These are phyloP conservation scores for Astrocystis sublimbata DNA, from an alignment of 495 filamentous ascomycete genomes.

Conservation along the genomic window DNA sequence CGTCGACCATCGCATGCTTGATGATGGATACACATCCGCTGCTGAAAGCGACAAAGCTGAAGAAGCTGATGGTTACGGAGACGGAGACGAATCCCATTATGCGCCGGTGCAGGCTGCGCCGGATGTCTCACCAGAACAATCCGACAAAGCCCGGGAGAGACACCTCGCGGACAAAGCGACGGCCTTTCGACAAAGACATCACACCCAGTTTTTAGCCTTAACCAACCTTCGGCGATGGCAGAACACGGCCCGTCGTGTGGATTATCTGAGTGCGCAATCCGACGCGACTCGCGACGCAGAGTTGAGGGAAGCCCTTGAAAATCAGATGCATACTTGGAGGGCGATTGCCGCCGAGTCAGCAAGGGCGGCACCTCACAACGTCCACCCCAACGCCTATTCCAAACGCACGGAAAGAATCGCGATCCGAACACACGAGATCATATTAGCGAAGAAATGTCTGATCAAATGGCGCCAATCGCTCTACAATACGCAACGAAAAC, in stretches of 20 bases:
- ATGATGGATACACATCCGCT: constrained; percentile 3
- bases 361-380: constrained; percentile 15
- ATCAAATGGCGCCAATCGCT: constrained; percentile 27
- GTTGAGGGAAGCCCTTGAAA: constrained; percentile 20
- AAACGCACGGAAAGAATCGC: constrained; percentile 33
- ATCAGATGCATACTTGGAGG: constrained; percentile 28
- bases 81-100: neutral
- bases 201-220: constrained; percentile 27
- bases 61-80: constrained; percentile 2
- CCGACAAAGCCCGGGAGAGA: constrained; percentile 13
- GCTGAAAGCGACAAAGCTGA: constrained; percentile 11
- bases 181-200: constrained; percentile 27
- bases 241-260: constrained; percentile 22
- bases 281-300: constrained; percentile 29
- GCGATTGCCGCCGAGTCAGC: constrained; percentile 22
- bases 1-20: constrained; percentile 1
- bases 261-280: constrained; percentile 29
- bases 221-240: constrained; percentile 31
- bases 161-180: constrained; percentile 22
- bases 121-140: neutral
- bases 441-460: constrained; percentile 19
- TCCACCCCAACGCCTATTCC: constrained; percentile 29
- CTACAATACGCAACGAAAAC: constrained; percentile 19
- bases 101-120: no score
- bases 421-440: constrained; percentile 27